These are phyloP conservation scores for Neohortaea acidophila DNA, from an alignment of 495 filamentous ascomycete genomes.

Conservation along the genomic window DNA sequence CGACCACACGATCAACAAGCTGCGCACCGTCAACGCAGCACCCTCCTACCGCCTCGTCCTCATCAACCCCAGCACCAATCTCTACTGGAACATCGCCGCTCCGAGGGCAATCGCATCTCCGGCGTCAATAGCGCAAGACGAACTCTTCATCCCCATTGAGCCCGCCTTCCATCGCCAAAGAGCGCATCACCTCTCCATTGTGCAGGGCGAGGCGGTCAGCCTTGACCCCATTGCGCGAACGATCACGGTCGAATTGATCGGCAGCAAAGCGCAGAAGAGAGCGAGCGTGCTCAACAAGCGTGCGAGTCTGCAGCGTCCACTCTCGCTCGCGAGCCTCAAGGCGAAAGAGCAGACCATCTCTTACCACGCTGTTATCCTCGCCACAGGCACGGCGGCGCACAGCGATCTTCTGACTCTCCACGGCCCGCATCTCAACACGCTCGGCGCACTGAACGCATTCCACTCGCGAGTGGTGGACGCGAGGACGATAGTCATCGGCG, in stretches of 20 bases:
- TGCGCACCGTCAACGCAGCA: constrained; percentile 19
- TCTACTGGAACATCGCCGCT: constrained; percentile 39
- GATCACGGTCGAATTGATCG: constrained; percentile 28
- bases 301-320: background rate
- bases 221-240: constrained; percentile 29
- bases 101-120: constrained; percentile 33
- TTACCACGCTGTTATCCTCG: constrained; percentile 23
- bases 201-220: constrained; percentile 36
- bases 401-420: constrained; percentile 22
- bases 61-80: constrained; percentile 37
- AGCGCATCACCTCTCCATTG: constrained; percentile 36
- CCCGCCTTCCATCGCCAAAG: constrained; percentile 38
- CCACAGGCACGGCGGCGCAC: constrained; percentile 18
- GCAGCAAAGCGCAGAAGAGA: constrained; percentile 37
- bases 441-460: constrained; percentile 17
- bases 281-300: constrained; percentile 19
- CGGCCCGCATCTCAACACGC: constrained; percentile 19
- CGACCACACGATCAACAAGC: constrained; percentile 30
- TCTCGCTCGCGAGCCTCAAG: too few species aligned
- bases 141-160: constrained; percentile 36
- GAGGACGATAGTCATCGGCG: constrained; percentile 17
- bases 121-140: constrained; percentile 26
- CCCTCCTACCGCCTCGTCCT: constrained; percentile 37
- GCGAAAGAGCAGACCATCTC: constrained; percentile 16
- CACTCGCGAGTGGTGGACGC: constrained; percentile 16